A percentile compares a stretch with the other conserved stretches of the same genome.
Evolutionary conservation across 2,329 filamentous ascomycete species (phyloP).

Genomic region (Boeremia lycopersici): DNA sequence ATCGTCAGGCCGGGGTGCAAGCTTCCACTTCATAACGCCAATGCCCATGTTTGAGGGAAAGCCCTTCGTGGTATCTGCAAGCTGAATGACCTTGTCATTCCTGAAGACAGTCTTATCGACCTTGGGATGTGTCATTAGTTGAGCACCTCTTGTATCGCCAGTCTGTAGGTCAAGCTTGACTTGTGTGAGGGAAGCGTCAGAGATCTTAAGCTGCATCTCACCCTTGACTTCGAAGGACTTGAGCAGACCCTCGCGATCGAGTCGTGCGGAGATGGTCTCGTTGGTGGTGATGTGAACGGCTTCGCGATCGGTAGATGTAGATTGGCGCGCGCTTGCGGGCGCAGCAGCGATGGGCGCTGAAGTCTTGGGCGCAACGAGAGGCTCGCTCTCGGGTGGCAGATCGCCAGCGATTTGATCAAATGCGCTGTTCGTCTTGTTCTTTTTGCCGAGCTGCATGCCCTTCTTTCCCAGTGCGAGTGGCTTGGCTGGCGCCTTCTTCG

Average conservation of each 20-base stretch:
- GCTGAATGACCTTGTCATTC: conserved; percentile 81
- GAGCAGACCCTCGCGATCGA: conserved; percentile 85
- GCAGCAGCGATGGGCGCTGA: conserved; percentile 59
- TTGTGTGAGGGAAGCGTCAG: conserved; percentile 87
- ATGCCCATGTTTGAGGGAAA: conserved; percentile 96
- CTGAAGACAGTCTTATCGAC: conserved; percentile 90
- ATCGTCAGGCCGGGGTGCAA: conserved; percentile 80
- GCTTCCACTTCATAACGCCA: conserved; percentile 90
- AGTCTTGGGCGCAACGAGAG: conserved; percentile 67
- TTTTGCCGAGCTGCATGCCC: conserved; percentile 99
- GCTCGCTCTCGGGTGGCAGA: conserved; percentile 84
- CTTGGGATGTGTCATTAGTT: conserved; percentile 95
- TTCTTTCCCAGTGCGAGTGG: conserved; percentile 87
- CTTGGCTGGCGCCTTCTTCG: conserved; percentile 84
- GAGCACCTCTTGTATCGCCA: conserved; percentile 78
- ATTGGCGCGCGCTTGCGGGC: conserved; percentile 60
- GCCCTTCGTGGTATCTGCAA: conserved; percentile 83
- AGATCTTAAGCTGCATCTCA: conserved; percentile 88
- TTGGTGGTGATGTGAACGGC: conserved; percentile 86
- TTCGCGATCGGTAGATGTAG: conserved; percentile 76
- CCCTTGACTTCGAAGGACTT: conserved; percentile 89
- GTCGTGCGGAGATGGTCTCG: conserved; percentile 86
- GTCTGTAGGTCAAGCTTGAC: conserved; percentile 83
- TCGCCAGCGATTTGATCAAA: conserved; percentile 95
- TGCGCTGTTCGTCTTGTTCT: conserved; percentile 96